phyloP scores from a whole-genome alignment of 495 filamentous ascomycete species.

The Penicillium alfredii region DNA sequence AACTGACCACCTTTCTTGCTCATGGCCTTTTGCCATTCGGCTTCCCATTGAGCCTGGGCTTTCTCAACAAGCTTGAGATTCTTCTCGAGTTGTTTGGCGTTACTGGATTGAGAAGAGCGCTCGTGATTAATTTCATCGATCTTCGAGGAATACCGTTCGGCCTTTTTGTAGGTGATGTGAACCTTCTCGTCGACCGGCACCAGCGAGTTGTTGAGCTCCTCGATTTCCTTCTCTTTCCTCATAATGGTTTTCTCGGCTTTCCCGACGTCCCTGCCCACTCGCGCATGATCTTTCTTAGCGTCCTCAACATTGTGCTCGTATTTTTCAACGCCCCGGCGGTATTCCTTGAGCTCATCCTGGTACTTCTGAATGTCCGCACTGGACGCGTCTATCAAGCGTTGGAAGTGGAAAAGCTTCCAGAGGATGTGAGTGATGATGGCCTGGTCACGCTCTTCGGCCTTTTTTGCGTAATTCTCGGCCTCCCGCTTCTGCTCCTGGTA shows the following conservation, averaged over 20 bases:
- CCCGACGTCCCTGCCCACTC: constrained; percentile 68
- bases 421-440: constrained; percentile 91
- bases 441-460: constrained; percentile 82
- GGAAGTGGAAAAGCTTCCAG: constrained; percentile 97
- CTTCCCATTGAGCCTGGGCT: constrained; percentile 82
- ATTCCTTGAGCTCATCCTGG: constrained; percentile 94
- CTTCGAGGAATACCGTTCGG: constrained; percentile 57
- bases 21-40: constrained; percentile 72
- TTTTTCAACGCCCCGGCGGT: constrained; percentile 77
- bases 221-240: constrained; percentile 79
- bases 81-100: constrained; percentile 66
- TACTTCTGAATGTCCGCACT: constrained; percentile 86
- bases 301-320: constrained; percentile 77
- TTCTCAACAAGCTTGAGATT: constrained; percentile 81
- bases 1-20: constrained; percentile 82
- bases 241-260: constrained; percentile 80
- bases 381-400: constrained; percentile 86
- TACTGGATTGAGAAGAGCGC: constrained; percentile 58
- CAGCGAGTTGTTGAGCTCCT: constrained; percentile 75
- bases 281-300: constrained; percentile 79
- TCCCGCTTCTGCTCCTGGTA: constrained; percentile 97
- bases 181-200: constrained; percentile 93
- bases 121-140: constrained; percentile 70
- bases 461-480: constrained; percentile 83
- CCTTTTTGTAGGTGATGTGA: constrained; percentile 65